Percentiles rank a stretch among this genome's conserved stretches.
Conservation (phyloP, 2,329 filamentous ascomycete genomes). For the Exophiala calicioides region DNA sequence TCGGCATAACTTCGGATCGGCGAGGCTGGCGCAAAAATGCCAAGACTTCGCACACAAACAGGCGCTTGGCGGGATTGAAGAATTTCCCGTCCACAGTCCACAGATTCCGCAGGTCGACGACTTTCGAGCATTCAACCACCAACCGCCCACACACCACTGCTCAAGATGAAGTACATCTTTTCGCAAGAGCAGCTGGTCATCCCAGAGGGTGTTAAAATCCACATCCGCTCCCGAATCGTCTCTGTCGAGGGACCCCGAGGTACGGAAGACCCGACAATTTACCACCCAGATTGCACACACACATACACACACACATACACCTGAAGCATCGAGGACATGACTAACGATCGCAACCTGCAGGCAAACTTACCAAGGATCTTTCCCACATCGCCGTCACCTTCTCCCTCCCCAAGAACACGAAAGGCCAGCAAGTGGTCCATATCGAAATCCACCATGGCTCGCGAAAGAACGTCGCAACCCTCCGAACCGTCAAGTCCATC, state of each 20-base stretch:
- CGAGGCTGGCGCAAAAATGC: constrained; percentile 11
- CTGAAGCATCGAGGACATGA: not conserved
- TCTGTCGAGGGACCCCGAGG: constrained; percentile 96
- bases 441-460: constrained; percentile 98
- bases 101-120: constrained; percentile 5
- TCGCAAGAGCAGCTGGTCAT: constrained; percentile 93
- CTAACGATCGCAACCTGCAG: constrained; percentile 45
- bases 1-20: too few species aligned
- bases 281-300: not conserved
- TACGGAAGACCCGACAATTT: constrained; percentile 45
- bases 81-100: constrained; percentile 8
- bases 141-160: constrained; percentile 41
- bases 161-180: constrained; percentile 99
- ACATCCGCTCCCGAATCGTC: constrained; percentile 94
- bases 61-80: not conserved
- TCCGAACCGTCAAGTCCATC: constrained; percentile 95
- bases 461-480: constrained; percentile 96
- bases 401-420: constrained; percentile 72
- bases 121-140: constrained; percentile 6
- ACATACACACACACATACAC: constrained; percentile 1
- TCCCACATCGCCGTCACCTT: constrained; percentile 97
- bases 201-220: constrained; percentile 96
- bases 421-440: constrained; percentile 63
- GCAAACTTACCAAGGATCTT: constrained; percentile 96
- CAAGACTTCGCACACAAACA: constrained; percentile 7